A percentile compares a stretch with the other conserved stretches of the same genome.
These are phyloP conservation scores for Litsea cubeba DNA, from an alignment of 164 flowering plant species.

Conservation along the genomic window DNA sequence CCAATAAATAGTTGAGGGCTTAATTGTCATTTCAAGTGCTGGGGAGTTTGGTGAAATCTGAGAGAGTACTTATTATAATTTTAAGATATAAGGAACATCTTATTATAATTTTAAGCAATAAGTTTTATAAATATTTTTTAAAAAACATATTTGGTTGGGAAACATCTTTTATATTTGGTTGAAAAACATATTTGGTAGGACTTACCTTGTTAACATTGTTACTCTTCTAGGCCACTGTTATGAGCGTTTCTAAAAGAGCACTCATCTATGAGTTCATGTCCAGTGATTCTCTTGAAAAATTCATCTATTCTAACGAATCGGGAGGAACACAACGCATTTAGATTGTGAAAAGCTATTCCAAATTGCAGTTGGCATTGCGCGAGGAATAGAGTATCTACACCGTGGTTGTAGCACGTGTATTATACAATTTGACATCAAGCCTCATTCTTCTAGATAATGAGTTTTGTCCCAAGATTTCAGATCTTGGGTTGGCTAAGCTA, in stretches of 20 bases:
- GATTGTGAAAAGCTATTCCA: background rate
- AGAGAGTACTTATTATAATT: no score
- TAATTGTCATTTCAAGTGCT: no score
- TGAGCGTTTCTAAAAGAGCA: background rate
- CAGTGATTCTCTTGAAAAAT: conserved; percentile 5
- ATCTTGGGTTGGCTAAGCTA: conserved; percentile 13
- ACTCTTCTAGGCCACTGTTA: conserved; percentile 4
- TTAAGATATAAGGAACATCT: no score
- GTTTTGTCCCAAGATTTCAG: conserved; percentile 10
- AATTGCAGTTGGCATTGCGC: conserved; percentile 5
- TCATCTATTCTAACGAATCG: background rate
- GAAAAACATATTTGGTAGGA: background rate
- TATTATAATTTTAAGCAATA: no score
- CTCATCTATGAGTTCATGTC: conserved; percentile 11
- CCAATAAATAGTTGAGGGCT: no score
- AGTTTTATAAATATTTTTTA: no score
- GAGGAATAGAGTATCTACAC: conserved; percentile 8
- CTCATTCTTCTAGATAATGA: conserved; percentile 6
- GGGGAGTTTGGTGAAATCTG: no score
- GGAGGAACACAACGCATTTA: background rate
- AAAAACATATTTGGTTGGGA: no score
- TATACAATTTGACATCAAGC: conserved; percentile 14
- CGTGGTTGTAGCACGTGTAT: conserved; percentile 7
- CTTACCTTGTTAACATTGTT: conserved; percentile 6
- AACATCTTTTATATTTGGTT: no score